Base-by-base conservation (phyloP, 139 green algal genomes). In the Tetradesmus obliquus region DNA sequence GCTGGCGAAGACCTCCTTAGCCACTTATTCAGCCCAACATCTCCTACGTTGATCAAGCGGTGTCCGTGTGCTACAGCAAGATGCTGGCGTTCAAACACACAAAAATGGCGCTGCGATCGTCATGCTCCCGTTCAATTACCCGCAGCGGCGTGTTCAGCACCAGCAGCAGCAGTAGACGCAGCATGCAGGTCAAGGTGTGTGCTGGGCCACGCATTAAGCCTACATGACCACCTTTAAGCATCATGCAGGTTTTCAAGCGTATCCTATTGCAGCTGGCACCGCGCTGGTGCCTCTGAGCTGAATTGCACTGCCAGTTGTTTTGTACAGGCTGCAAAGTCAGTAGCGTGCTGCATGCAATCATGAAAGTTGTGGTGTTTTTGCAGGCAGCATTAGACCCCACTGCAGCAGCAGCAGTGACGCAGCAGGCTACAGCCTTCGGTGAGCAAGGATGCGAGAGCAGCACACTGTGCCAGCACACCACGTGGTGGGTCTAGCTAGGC, bases 401-500 rank as follows among this genome's bases (percentile, higher is more conserved):
- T 8, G 90, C 89, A 1, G 83, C 90, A 55, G 84, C 71, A 45
- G 90, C 90, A 57, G 90, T 92, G n/a, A 80, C 90, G 22, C 90
- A 92, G 80, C 90, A 92, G 66, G 90, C 90, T 6, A 90, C 84
- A 32, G 90, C 90, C 5, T 92, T 81, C 55, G 81, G 81, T 90
- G 71, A 66, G 88, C 74, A 5, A 55, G n/a, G 17, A 24, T 76
- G 57, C 6, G 57, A 66, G 8, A 9, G 57, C 57, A 66, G 7
- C 6, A 66, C 8, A 7, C 57, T 66, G 57, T 66, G 57, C 57
- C 7, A 66, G 8, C 57, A 66, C 8, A 9, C 7, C 57, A 66
- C 8, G 57, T 45, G 32, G 32, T 45, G 32, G 32, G 32, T 45
- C 32, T 45, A 45, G 32, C 32, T 45, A 45, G 32, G 32, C 32